A percentile compares a stretch with the other conserved stretches of the same genome.
Evolutionary conservation across 2,329 filamentous ascomycete genomes (phyloP).

Genomic region (Sphaerostilbella broomeana): DNA sequence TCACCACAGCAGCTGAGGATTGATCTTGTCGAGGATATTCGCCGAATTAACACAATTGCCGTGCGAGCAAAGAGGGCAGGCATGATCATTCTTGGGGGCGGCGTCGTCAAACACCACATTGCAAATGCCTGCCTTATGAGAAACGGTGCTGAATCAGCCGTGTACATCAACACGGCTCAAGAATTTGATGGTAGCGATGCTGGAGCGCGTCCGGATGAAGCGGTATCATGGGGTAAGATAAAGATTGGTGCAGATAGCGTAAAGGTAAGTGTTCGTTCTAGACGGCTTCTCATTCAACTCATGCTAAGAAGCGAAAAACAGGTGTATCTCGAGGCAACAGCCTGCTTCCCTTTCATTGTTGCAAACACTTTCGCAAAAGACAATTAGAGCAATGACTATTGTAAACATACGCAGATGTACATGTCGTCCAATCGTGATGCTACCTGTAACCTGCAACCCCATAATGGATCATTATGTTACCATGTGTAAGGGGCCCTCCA

Average conservation of each 20-base stretch:
- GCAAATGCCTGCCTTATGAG: constrained; percentile 97
- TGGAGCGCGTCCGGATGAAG: constrained; percentile 89
- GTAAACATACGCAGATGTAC: background rate
- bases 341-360: constrained; percentile 60
- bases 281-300: too few relatives aligned
- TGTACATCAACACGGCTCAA: constrained; percentile 95
- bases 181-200: constrained; percentile 98
- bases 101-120: constrained; percentile 97
- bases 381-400: constrained; percentile 16
- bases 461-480: too few relatives aligned
- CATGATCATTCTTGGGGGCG: constrained; percentile 93
- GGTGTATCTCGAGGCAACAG: constrained; percentile 60
- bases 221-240: constrained; percentile 98
- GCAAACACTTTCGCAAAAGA: constrained; percentile 61
- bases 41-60: constrained; percentile 84
- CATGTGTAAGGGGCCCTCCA: too few relatives aligned
- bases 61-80: constrained; percentile 81
- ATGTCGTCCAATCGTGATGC: too few relatives aligned
- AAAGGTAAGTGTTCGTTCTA: constrained; percentile 62
- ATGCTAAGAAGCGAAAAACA: constrained; percentile 20
- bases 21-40: constrained; percentile 91
- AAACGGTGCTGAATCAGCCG: constrained; percentile 92
- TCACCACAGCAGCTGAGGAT: constrained; percentile 75
- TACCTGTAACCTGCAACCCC: too few relatives aligned
- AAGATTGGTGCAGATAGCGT: constrained; percentile 81